These are phyloP conservation scores for Gilbertella persicaria DNA, from an alignment of 371 early-diverging fungal genomes.

Conservation along the genomic window DNA sequence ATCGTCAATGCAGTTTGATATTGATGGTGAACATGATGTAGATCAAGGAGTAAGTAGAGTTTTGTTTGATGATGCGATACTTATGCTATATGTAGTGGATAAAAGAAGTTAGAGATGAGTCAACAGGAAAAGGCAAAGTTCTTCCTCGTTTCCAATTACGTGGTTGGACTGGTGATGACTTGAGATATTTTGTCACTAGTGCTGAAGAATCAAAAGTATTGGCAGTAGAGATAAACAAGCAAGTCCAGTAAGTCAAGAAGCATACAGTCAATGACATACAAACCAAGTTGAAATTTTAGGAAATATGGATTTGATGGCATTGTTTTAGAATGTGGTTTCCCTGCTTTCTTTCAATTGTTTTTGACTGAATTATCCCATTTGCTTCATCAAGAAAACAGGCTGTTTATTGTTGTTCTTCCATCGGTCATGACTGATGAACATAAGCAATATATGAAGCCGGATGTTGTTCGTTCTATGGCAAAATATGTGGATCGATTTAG, in stretches of 20 bases:
- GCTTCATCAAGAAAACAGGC: conserved; percentile 28
- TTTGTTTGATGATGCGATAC: no score
- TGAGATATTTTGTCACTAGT: conserved; percentile 32
- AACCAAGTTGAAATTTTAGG: conserved; percentile 29
- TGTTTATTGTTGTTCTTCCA: conserved; percentile 56
- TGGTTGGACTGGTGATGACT: conserved; percentile 45
- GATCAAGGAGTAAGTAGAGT: conserved; percentile 46
- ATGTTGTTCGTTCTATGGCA: conserved; percentile 40
- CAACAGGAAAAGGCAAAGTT: conserved; percentile 38
- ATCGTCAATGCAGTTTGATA: conserved; percentile 25
- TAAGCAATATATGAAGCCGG: conserved; percentile 28
- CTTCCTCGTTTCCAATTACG: conserved; percentile 61
- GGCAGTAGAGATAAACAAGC: conserved; percentile 33
- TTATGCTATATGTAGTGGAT: conserved; percentile 53
- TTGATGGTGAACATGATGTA: conserved; percentile 65
- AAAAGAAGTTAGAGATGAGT: conserved; percentile 42
- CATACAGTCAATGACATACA: no score
- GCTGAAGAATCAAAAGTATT: conserved; percentile 23
- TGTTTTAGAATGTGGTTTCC: conserved; percentile 56
- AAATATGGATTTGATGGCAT: conserved; percentile 57
- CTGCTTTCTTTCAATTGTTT: conserved; percentile 43
- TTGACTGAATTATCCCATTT: conserved; percentile 25
- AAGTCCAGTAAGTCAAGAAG: conserved; percentile 30
- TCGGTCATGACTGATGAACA: conserved; percentile 38
- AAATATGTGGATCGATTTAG: conserved; percentile 55